A percentile compares a stretch with the other conserved stretches of the same genome.
These are phyloP conservation scores for Volvox carteri DNA, from an alignment of 163 green algal genomes.

Conservation along the genomic window DNA sequence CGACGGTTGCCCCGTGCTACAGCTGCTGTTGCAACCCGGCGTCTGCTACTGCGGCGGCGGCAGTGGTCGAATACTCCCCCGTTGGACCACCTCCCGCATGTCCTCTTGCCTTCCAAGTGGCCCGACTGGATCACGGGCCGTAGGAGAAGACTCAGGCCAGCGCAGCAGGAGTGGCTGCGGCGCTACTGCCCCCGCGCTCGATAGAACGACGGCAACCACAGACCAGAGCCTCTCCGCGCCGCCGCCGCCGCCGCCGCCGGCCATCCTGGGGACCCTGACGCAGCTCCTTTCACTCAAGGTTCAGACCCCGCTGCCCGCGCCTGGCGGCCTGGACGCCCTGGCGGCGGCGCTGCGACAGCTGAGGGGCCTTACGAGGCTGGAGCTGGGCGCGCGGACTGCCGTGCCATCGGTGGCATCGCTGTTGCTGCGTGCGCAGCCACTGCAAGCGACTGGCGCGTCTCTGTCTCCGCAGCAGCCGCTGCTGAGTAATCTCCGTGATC, in stretches of 20 bases:
- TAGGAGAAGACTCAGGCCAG: too few relatives aligned
- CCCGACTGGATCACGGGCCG: too few relatives aligned
- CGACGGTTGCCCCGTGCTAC: background rate
- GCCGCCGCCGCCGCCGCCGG: background rate
- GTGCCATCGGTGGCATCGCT: background rate
- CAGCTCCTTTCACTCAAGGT: constrained; percentile 24
- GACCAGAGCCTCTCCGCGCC: too few relatives aligned
- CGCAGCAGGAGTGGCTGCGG: too few relatives aligned
- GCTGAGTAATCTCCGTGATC: background rate
- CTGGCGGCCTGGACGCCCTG: background rate
- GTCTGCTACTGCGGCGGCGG: background rate
- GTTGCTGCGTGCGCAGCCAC: background rate
- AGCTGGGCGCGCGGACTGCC: background rate
- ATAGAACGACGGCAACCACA: too few relatives aligned
- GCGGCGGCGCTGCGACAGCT: constrained; percentile 4
- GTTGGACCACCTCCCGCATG: too few relatives aligned
- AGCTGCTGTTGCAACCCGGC: background rate
- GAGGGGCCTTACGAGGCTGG: constrained; percentile 5
- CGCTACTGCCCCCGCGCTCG: too few relatives aligned
- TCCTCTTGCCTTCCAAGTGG: too few relatives aligned
- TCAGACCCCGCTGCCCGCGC: background rate
- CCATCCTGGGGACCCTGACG: background rate
- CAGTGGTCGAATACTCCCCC: too few relatives aligned
- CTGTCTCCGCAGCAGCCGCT: background rate
- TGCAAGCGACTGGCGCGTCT: background rate